Base-by-base conservation (phyloP, 306 rosid genomes). In the Biancaea sappan region DNA sequence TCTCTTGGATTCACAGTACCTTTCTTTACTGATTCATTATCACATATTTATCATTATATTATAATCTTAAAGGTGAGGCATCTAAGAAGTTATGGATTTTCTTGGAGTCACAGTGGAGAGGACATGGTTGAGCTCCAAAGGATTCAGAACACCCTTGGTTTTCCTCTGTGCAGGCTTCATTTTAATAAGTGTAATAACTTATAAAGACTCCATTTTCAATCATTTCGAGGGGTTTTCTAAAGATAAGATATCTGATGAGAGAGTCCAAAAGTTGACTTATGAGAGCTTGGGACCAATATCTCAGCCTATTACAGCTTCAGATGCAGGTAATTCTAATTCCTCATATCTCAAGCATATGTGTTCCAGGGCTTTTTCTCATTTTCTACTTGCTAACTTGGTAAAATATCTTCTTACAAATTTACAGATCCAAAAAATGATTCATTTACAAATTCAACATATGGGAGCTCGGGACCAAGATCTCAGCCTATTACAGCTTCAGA, bases 101-200 rank as follows among this genome's bases (percentile, higher is more conserved):
- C 4, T 57, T 62, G 38, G 61, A 63, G 59, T 1, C 51, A 62
- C 43, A 38, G 18, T 51, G 77, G 57, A 12, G 5, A 48, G 19
- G 63, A 13, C 48, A 14, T 35, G 65, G 8, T 46, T 35, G 44
- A 24, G 9, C 40, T 69, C 64, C 47, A 19, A 25, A 6, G 22
- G 56, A 46, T 37, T 25, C 56, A 69, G 46, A 69, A 66, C 37
- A 69, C 24, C 64, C 24, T 37, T 69, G 37, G 26, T 26, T 64
- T 22, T 76, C 15, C 4, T 22, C 10, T 15, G 28, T 28, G 8
- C 65, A 59, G 62, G 43, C 38, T 14, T 77, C 24, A 16, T 50
- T 69, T 21, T 69, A n/a, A 6, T 69, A 4, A 18, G 72, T 31
- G 6, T 41, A 4, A 4, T 61, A 5, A 69, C 47, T 21, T 37